Base-by-base conservation (phyloP, 495 filamentous ascomycete species). In the Aspergillus kassunensis region DNA sequence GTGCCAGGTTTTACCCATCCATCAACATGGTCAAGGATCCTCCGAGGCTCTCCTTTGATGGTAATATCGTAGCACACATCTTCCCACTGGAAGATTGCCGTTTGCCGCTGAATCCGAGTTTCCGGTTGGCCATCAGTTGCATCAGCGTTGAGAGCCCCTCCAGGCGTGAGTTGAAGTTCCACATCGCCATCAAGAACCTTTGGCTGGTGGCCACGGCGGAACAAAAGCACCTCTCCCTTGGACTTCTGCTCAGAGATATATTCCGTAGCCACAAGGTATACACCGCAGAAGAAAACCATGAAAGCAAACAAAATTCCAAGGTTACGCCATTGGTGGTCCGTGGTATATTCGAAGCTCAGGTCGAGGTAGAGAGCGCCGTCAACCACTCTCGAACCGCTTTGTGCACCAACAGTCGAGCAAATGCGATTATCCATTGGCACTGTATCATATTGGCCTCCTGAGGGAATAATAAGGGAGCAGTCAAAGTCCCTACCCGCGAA, bases 31-130 rank as follows among this genome's bases (percentile, higher is more conserved):
- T 84, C 71, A 4, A 89, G 66, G 12, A 89, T 68, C 23, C 76
- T 74, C 15, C 79, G 73, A 40, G 81, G 67, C 1, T 77, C 79
- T 31, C 73, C 78, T 44, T 84, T 74, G 56, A 80, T 73, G 1
- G 77, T 78, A 27, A 89, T 84, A 43, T 80, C 80, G 51, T 90
- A 91, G 62, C 79, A 83, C 6, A 95, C 77, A 53, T 86, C 75
- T 56, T n/a, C n/a, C n/a, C n/a, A n/a, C n/a, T n/a, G n/a, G n/a
- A n/a, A n/a, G n/a, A n/a, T n/a, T n/a, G n/a, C n/a, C n/a, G n/a
- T n/a, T n/a, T n/a, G n/a, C n/a, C n/a, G n/a, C n/a, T n/a, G n/a
- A n/a, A n/a, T n/a, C n/a, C n/a, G n/a, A n/a, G n/a, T n/a, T n/a
- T n/a, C n/a, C n/a, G n/a, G n/a, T n/a, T n/a, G n/a, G n/a, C n/a